These are phyloP conservation scores for Collybia mongolica DNA, from an alignment of 768 basidiomycete species.

Conservation along the genomic window DNA sequence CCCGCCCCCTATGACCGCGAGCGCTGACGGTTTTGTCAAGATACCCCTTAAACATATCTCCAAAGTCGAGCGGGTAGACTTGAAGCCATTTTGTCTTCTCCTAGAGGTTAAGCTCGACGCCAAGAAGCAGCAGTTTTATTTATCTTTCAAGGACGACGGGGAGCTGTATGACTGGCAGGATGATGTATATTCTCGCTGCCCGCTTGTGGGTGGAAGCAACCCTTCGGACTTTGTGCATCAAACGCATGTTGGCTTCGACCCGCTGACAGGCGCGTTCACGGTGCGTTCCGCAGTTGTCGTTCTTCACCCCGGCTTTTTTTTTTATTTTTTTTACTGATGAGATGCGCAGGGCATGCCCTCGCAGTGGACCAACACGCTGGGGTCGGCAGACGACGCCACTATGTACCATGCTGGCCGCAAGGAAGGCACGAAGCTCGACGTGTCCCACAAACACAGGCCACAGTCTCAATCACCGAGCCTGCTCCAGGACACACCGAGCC, in stretches of 20 bases:
- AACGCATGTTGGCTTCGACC: constrained; percentile 35
- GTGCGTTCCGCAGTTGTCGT: constrained; percentile 17
- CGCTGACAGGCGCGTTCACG: constrained; percentile 25
- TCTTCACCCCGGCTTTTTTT: neutral
- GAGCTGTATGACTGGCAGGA: constrained; percentile 48
- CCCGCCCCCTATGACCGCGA: neutral
- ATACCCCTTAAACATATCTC: constrained; percentile 33
- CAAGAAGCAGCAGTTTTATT: constrained; percentile 28
- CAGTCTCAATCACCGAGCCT: neutral
- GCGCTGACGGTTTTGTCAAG: neutral
- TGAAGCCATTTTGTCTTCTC: constrained; percentile 33
- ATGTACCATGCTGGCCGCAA: neutral
- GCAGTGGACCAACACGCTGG: constrained; percentile 13
- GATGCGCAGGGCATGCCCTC: constrained; percentile 11
- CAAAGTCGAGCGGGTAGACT: constrained; percentile 37
- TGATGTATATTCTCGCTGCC: constrained; percentile 39
- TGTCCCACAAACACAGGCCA: constrained; percentile 1
- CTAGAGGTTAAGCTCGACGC: constrained; percentile 19
- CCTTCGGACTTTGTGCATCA: constrained; percentile 40
- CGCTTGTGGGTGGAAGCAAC: constrained; percentile 27
- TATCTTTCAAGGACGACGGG: constrained; percentile 35
- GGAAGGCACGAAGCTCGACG: constrained; percentile 6
- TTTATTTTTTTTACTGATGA: neutral
- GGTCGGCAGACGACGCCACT: neutral
- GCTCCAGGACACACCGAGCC: constrained; percentile 10